A percentile compares a stretch with the other conserved stretches of the same genome.
phyloP scores from a whole-genome alignment of 2,329 filamentous ascomycete genomes.

The Scedosporium dehoogii region DNA sequence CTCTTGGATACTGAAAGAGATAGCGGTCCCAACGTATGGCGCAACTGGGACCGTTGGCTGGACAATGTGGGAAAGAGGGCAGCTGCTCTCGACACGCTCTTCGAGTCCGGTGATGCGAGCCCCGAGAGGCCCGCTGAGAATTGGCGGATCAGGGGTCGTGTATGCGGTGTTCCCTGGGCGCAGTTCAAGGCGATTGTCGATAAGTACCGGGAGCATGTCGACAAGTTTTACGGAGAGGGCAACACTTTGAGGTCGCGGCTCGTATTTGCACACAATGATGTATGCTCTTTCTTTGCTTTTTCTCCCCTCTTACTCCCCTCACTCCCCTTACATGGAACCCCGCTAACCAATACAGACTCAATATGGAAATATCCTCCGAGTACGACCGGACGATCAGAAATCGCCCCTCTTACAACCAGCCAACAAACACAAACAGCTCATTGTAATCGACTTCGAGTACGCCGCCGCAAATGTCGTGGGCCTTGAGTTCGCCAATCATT shows the following conservation, averaged over 20 bases:
- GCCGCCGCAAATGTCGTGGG: slow-evolving; percentile 80
- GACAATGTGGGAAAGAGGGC: slow-evolving; percentile 52
- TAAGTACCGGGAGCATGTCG: slow-evolving; percentile 67
- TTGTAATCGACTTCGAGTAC: slow-evolving; percentile 98
- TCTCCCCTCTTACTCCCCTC: not conserved
- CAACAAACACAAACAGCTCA: slow-evolving; percentile 90
- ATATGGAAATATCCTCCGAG: slow-evolving; percentile 91
- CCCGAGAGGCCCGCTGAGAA: slow-evolving; percentile 24
- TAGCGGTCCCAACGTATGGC: slow-evolving; percentile 74
- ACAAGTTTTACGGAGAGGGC: slow-evolving; percentile 58
- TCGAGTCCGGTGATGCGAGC: slow-evolving; percentile 32
- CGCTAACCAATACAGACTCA: slow-evolving; percentile 56
- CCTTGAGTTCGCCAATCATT: slow-evolving; percentile 94
- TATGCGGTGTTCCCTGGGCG: slow-evolving; percentile 78
- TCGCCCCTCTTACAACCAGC: slow-evolving; percentile 81
- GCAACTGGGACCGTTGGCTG: slow-evolving; percentile 92
- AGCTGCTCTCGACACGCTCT: slow-evolving; percentile 46
- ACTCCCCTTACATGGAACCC: not conserved
- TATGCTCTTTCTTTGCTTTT: slow-evolving; percentile 32
- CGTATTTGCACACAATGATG: slow-evolving; percentile 96
- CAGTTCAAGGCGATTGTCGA: slow-evolving; percentile 65
- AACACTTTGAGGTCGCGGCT: slow-evolving; percentile 62
- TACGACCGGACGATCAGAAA: slow-evolving; percentile 56
- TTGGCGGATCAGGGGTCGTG: slow-evolving; percentile 62
- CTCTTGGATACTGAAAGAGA: slow-evolving; percentile 68